Evolutionary conservation across 805 yeast genomes (phyloP), one percentile per base, ranked within the genome.

Genomic region (Ogataea pilisensis): DNA sequence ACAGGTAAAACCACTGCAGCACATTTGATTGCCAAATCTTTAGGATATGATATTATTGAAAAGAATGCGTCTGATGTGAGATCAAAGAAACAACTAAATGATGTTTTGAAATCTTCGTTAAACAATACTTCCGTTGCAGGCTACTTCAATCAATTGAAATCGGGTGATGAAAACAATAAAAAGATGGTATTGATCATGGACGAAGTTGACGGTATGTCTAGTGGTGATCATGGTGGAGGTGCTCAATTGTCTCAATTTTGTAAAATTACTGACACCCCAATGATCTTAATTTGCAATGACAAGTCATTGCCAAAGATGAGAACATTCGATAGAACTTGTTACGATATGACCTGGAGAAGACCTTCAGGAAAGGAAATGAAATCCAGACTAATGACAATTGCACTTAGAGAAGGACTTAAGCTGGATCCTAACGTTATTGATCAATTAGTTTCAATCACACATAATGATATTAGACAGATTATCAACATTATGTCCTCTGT

Each of bases 131-230:
- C 97, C 0, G 82, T 93, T 13, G 77, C 78, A 39, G 95, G 96
- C 0, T 87, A 68, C 57, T 82, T 87, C 65, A 67, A 73, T 40
- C 53, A 62, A 17, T 56, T 38, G 3, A 35, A 50, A 44, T 14
- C 52, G 19, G 38, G 45, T 31, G 46, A 46, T 39, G 41, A 49
- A 25, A 53, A 53, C 19, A 53, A 74, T 35, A 72, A 75, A 38
- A 80, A 76, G 45, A 80, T 91, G 52, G 87, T 89, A 41, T 71
- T 93, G 35, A 84, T 93, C 48, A 89, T 93, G 98, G 99, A 93
- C 65, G 99, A 93, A 67, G 98, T 93, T 24, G 99, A 93, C 62
- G 99, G 99, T 52, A 93, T 93, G 98, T 87, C 96, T 31, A 89
- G 95, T 57, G 99, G 99, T 49, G 99, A 93, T 64, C 82, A 93